Percentiles rank a stretch among this genome's conserved stretches.
phyloP scores from a whole-genome alignment of 2,329 filamentous ascomycete genomes.

The Cercospora sp. region DNA sequence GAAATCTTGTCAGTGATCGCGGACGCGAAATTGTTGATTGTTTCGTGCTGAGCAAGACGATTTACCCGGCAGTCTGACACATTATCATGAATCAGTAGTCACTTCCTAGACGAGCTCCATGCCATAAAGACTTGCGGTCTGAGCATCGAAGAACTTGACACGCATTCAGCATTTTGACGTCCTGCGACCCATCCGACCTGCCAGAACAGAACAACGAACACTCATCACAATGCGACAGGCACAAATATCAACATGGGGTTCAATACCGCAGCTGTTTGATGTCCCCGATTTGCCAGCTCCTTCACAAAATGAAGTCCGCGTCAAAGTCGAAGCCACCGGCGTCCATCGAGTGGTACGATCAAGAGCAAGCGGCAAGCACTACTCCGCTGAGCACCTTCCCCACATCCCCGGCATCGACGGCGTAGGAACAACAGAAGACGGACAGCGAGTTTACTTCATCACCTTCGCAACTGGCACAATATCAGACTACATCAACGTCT shows the following conservation, averaged over 20 bases:
- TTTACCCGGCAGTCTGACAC: background rate
- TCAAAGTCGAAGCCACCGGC: conserved; percentile 56
- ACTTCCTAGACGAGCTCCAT: background rate
- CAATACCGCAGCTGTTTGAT: conserved; percentile 37
- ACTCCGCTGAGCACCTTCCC: conserved; percentile 52
- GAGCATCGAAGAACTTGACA: background rate
- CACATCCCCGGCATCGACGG: conserved; percentile 58
- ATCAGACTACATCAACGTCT: conserved; percentile 53
- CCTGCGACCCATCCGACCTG: background rate
- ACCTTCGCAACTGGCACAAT: conserved; percentile 49
- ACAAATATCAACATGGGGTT: conserved; percentile 46
- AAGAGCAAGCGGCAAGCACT: conserved; percentile 58
- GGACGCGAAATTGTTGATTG: background rate
- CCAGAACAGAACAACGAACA: background rate
- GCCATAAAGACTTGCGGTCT: background rate
- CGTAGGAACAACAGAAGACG: conserved; percentile 49
- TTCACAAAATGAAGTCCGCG: conserved; percentile 44
- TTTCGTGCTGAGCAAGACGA: background rate
- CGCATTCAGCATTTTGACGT: background rate
- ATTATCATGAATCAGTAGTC: background rate
- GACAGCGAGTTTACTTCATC: conserved; percentile 54
- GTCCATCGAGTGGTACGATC: conserved; percentile 57
- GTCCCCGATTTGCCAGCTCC: conserved; percentile 40
- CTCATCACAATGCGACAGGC: conserved; percentile 42
- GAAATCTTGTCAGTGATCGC: background rate